These are phyloP conservation scores for Williopsis jadinii DNA, from an alignment of 1,139 yeast species.

Conservation along the genomic window DNA sequence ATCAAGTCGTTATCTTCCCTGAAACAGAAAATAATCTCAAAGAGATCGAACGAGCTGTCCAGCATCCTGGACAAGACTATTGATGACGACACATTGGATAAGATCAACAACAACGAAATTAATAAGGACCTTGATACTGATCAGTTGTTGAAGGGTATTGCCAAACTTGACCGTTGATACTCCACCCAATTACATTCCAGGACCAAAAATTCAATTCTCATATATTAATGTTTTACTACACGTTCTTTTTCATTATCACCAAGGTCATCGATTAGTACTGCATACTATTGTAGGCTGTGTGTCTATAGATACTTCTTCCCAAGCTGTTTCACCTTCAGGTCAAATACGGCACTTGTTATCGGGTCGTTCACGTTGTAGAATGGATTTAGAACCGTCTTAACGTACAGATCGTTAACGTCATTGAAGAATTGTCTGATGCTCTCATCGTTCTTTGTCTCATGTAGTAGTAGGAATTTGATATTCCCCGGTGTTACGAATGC, in stretches of 20 bases:
- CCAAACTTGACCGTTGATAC: slow-evolving; percentile 15
- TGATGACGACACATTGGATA: slow-evolving; percentile 20
- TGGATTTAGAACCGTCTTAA: slow-evolving; percentile 80
- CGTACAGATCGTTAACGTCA: slow-evolving; percentile 83
- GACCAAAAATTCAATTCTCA: too few relatives aligned
- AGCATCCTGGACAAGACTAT: slow-evolving; percentile 20
- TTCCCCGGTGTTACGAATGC: slow-evolving; percentile 89
- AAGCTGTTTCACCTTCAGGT: slow-evolving; percentile 58
- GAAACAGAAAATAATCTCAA: slow-evolving; percentile 14
- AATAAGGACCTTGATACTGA: slow-evolving; percentile 23
- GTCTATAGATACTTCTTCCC: slow-evolving; percentile 63
- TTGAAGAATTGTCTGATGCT: slow-evolving; percentile 75
- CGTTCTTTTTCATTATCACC: too few relatives aligned
- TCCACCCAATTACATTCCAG: background rate
- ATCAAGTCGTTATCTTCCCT: slow-evolving; percentile 16
- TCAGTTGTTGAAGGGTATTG: slow-evolving; percentile 24
- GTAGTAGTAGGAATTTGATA: slow-evolving; percentile 72
- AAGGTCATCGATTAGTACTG: background rate
- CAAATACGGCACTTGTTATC: slow-evolving; percentile 70
- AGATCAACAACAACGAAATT: slow-evolving; percentile 10
- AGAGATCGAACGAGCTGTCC: slow-evolving; percentile 20
- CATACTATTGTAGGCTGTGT: background rate
- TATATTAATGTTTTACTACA: too few relatives aligned
- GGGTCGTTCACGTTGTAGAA: slow-evolving; percentile 75
- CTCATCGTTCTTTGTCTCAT: slow-evolving; percentile 64